Percentiles rank a stretch among this genome's conserved stretches.
These are phyloP conservation scores for Ophiostoma australiae DNA, from an alignment of 2,329 filamentous ascomycete genomes.

Conservation along the genomic window DNA sequence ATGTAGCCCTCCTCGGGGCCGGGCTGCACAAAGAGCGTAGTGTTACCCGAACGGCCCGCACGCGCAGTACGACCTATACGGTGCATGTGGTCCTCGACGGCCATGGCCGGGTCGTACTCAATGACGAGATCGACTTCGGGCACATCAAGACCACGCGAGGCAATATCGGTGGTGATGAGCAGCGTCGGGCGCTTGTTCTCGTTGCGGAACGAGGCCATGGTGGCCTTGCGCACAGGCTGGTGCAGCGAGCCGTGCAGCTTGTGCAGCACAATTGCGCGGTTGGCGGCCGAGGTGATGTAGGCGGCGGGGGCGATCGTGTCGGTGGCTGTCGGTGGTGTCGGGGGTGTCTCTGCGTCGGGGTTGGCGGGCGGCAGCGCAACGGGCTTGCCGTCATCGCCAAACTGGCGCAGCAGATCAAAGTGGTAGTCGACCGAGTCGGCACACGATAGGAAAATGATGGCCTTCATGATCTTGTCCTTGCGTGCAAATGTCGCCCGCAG, in stretches of 20 bases:
- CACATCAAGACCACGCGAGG: conserved; percentile 89
- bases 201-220: conserved; percentile 71
- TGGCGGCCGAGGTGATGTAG: conserved; percentile 69
- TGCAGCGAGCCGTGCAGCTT: conserved; percentile 88
- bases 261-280: conserved; percentile 68
- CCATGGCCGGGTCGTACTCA: conserved; percentile 94
- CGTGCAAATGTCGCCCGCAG: conserved; percentile 84
- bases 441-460: conserved; percentile 93
- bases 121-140: conserved; percentile 92
- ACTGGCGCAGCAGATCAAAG: conserved; percentile 68
- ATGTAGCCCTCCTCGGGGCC: conserved; percentile 92
- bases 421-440: conserved; percentile 97
- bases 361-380: neutral
- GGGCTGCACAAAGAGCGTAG: conserved; percentile 83
- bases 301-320: conserved; percentile 65
- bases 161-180: conserved; percentile 90
- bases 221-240: conserved; percentile 81
- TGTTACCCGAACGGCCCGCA: conserved; percentile 81
- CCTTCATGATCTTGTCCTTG: conserved; percentile 90
- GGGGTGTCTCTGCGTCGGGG: conserved; percentile 29
- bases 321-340: conserved; percentile 28
- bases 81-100: conserved; percentile 87
- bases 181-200: conserved; percentile 67
- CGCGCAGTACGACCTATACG: conserved; percentile 91
- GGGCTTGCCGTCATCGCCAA: conserved; percentile 24